Evolutionary conservation across 257 asterid genomes (phyloP), one percentile per base, ranked within the genome.

Genomic region (Avicennia marina): DNA sequence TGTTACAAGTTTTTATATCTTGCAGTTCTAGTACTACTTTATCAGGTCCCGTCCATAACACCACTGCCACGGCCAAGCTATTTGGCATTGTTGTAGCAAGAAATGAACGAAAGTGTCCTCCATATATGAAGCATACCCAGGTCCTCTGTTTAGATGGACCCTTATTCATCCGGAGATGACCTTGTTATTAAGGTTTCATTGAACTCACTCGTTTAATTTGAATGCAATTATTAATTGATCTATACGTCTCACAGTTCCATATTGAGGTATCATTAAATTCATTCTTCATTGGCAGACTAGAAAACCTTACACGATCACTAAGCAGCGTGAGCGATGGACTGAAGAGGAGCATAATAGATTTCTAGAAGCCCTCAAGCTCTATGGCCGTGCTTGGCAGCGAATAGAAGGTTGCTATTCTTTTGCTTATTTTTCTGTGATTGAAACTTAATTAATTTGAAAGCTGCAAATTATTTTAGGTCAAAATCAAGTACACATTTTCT

Each of bases 371-470:
- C 78, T 90, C 75, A 90, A 85, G 81, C 95, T 87, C 63, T 78
- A 90, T 73, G 98, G 98, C 44, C 98, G 98, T 45, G 93, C 98
- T 69, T 90, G 98, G 98, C 98, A 90, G 83, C 94, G 95, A 31
- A 90, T 90, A 70, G 95, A 90, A 90, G 98, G 98, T 90, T 25
- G 7, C 51, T 55, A 56, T 57, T 62, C 62, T 60, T 12, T 62
- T 47, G 46, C 40, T 71, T 56, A n/a, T 47, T 39, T 51, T 57
- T 40, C 42, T 10, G 58, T 51, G 59, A 33, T 45, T 12, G 13
- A 24, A 54, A 19, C 55, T 25, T 21, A 17, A 17, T 64, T 58
- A 41, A 44, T 39, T 36, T 29, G 32, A 47, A 18, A 36, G 27
- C 55, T 60, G 60, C 26, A 20, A 42, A 32, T 7, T 19, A 33